Base-by-base conservation (phyloP, 2,329 filamentous ascomycete genomes). In the Trichoderma polysporum region DNA sequence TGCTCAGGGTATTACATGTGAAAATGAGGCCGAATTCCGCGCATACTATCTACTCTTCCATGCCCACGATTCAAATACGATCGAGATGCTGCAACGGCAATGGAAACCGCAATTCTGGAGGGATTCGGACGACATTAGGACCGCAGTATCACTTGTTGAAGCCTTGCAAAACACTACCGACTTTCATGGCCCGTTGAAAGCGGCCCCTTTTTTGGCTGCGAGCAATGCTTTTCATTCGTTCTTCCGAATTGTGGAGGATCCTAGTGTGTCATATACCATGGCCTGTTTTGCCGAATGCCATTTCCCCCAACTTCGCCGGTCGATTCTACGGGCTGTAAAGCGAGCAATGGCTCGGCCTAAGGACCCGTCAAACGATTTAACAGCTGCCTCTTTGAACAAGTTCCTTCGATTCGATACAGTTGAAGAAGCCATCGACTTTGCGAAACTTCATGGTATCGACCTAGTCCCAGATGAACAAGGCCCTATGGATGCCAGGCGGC, bases 221-320 rank as follows among this genome's bases (percentile, higher is more conserved):
- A 79, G 84, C 47, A 81, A 82, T 22, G 80, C 81, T 6, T 85
- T 82, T 52, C 78, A 81, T 27, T 81, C 84, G 19, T 90, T 85
- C 74, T 90, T 90, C 72, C 80, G 83, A 27, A 87, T 90, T 56
- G 79, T 90, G 31, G 81, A 86, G 70, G 81, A 84, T 47, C 78
- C 80, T 0, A 77, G 80, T 17, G 84, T 89, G 2, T 90, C 88
- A 0, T 91, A 90, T 73, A 89, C 87, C 1, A 89, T 90, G 86
- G 88, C 88, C 15, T 90, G 88, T 71, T 85, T 91, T 68, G 88
- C 88, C 7, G 88, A 90, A 72, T 85, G 88, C n/a, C 87, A 89
- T 72, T 90, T 91, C 67, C 85, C 86, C 47, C 80, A 83, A 39
- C 79, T 90, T 35, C 86, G 88, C 47, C 85, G 86, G 63, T 82